Base-by-base conservation (phyloP, 163 green algal genomes). In the Prototheca cutis region DNA sequence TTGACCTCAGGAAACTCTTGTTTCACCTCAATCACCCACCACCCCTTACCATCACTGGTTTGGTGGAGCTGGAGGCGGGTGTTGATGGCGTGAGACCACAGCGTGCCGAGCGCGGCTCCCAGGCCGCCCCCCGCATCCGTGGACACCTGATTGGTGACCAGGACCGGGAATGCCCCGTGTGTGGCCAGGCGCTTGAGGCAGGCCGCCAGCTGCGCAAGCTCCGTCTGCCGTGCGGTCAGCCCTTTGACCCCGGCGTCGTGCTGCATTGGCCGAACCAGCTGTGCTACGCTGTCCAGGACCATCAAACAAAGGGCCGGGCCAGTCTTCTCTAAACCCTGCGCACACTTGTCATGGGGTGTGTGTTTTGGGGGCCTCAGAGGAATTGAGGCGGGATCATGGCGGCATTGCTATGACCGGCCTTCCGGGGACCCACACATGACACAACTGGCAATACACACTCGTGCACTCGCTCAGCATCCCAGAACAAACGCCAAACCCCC, bases 141-240 rank as follows among this genome's bases (percentile, higher is more conserved):
- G 7, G 48, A 15, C 15, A 89, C 83, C 71, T 95, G 87, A 60
- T 95, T 95, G 7, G 82, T 89, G 4, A 93, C 84, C 2, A 95
- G 42, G n/a, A 94, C 83, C 0, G 86, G 78, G 19, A 95, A 78
- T 1, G 62, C 53, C 57, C 91, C 85, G 3, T 59, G 65, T 62
- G 93, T 82, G n/a, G 88, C 81, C 28, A 90, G 59, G 4, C 33
- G 55, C 57, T 93, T 93, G 8, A 93, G 73, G 4, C 57, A 54
- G 3, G 66, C 61, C 3, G 84, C 82, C 17, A 86, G 77, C 56
- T 76, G 62, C 1, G 80, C 78, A 36, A 88, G 62, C 45, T 82
- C 30, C 63, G 77, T 62, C 48, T 86, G 72, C 29, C 76, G 56
- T 3, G 80, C 58, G 7, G 39, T 23, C 19, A 76, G 2, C 8